Evolutionary conservation across 1,284 basidiomycete species (phyloP), one percentile per base, ranked within the genome.

Genomic region (Malassezia japonica): DNA sequence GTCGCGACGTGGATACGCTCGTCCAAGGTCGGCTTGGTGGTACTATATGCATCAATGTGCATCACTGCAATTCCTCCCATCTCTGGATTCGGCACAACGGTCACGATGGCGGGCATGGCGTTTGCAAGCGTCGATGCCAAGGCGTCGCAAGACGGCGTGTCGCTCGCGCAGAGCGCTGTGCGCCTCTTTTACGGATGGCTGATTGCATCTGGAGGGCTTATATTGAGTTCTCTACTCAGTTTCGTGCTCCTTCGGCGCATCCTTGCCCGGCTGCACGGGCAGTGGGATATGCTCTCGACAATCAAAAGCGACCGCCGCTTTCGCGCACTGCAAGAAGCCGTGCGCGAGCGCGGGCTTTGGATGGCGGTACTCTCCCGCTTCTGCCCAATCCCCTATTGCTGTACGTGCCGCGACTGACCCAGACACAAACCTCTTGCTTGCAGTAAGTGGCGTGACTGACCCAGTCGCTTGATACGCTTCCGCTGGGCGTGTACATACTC

Each of bases 361-460:
- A 68, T 72, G 61, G 60, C 60, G 1, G 54, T 70, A n/a, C 48
- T 72, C 10, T 57, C 68, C n/a, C 47, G 65, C 1, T 63, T 64
- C 48, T 65, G 64, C 29, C 69, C 69, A 0, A 61, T 70, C 25
- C 69, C 69, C 0, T 72, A 65, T 27, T 41, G 42, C 47, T 59
- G 49, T 49, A 28, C 18, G 52, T 46, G 5, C 24, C 3, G 10
- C n/a, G 4, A 23, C 38, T 48, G 7, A 33, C 31, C 9, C 44
- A 55, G 53, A 55, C 33, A 61, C 59, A 6, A 63, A 63, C 32
- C 52, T 63, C 10, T 55, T 61, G 20, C 55, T 63, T 31, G 59
- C 61, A 13, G 50, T 52, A 34, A 8, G 44, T 46, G n/a, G n/a
- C 15, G 13, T 16, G 6, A 9, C 38, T 35, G 15, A 35, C 47